Base-by-base conservation (phyloP, 768 basidiomycete genomes). In the Agaricus subrufescens region DNA sequence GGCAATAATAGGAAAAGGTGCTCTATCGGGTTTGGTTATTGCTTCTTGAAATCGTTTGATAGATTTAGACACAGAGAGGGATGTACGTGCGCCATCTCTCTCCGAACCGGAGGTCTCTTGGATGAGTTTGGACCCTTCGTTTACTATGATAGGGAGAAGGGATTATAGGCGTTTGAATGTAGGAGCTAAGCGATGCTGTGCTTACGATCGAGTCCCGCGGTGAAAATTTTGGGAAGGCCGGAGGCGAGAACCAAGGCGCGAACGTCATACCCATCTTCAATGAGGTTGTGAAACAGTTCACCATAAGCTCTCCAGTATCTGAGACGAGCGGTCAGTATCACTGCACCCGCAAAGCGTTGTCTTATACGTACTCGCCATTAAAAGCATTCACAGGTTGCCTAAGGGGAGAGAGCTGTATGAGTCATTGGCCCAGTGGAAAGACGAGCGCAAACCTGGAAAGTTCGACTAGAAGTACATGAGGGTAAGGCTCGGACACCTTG, bases 191-290 rank as follows among this genome's bases (percentile, higher is more conserved):
- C 38, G 42, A 3, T 23, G 23, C 23, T 23, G 62, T 14, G 68
- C 76, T 30, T 60, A 91, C 93, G 66, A 66, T 96, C 94, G 5
- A 96, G 68, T 0, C 94, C 94, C 1, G 91, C 93, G 0, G 87
- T 88, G 66, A 93, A 96, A 3, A 83, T 68, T 66, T 88, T 91
- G 0, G 85, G 82, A 2, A 87, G 65, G 1, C 72, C 73, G 0
- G 91, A 92, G 0, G 86, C 83, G 0, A 96, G 70, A 0, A 96
- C 89, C 4, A 91, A 75, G 2, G 75, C 87, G 15, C 89, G 81
- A 1, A 93, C 80, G 30, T 85, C 81, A 26, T 71, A 64, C 1
- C 50, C 79, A 64, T 71, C 84, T 67, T 56, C 67, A 5, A 61
- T 71, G 58, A 94, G 73, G 0, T 69, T 64, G 47, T 85, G 80